Evolutionary conservation across 257 asterid species (phyloP), one percentile per base, ranked within the genome.

Genomic region (Nicotiana tabacum): DNA sequence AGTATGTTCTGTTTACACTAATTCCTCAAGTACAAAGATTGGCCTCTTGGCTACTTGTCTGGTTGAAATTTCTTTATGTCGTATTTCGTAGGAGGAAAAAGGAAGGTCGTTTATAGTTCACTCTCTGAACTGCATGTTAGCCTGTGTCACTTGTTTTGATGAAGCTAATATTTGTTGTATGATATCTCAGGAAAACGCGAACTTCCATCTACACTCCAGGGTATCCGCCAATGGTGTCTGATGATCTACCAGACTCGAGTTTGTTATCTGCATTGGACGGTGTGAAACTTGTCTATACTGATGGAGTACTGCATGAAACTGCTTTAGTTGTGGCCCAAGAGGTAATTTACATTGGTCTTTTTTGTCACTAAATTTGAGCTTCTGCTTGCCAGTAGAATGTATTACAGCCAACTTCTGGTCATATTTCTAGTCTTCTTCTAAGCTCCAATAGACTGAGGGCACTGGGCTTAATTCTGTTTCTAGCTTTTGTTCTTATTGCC

Each of bases 141-240:
- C 9, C 68, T 1, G 6, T 62, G 21, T 21, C 1, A 62, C 67
- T 24, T 62, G 6, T 24, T 62, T 17, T 64, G 72, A 1, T 30
- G 43, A 30, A 64, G 39, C 9, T 61, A 30, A 62, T 29, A 21
- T 3, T 84, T 46, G 72, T 46, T 78, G 11, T 68, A 9, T 85
- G 83, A 66, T 68, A 51, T 89, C 85, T 85, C 93, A 95, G 98
- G 93, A 92, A 89, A 89, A 95, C 97, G 66, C 93, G 97, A 79
- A 95, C 99, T 39, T 95, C 97, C 83, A 94, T 95, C 87, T 97
- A 94, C 85, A 91, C 97, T 77, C 99, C 96, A 9, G 98, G 99
- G 82, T 78, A 88, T 89, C 99, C 99, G 77, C 97, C 98, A 72
- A 85, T 95, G 98, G 83, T 85, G 67, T 93, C 99, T 35, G 87